phyloP scores from a whole-genome alignment of 805 yeast species.

The Metschnikowia lachancei region DNA sequence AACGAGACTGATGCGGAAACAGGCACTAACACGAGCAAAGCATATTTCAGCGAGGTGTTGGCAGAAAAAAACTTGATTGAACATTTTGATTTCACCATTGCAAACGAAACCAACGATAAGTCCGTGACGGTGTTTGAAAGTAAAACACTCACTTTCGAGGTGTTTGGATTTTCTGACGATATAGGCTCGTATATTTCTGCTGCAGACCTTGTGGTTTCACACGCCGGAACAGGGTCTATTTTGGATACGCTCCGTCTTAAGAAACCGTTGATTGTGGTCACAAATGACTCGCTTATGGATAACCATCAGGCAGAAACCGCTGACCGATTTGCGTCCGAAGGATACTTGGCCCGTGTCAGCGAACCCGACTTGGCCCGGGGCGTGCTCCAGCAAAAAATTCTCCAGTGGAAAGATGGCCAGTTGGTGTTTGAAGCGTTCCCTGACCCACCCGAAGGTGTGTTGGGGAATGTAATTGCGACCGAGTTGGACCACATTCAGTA shows the following conservation, averaged over 20 bases:
- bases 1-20: slow-evolving; percentile 26
- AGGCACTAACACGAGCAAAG: slow-evolving; percentile 24
- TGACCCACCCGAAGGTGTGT: slow-evolving; percentile 12
- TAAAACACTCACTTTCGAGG: slow-evolving; percentile 17
- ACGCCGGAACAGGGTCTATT: slow-evolving; percentile 91
- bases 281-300: slow-evolving; percentile 61
- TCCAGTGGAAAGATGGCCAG: slow-evolving; percentile 9
- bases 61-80: slow-evolving; percentile 12
- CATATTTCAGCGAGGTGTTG: slow-evolving; percentile 22
- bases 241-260: slow-evolving; percentile 63
- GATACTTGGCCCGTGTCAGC: slow-evolving; percentile 10
- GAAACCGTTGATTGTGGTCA: slow-evolving; percentile 65
- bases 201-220: slow-evolving; percentile 71
- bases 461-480: slow-evolving; percentile 10
- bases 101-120: slow-evolving; percentile 20
- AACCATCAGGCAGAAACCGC: slow-evolving; percentile 21
- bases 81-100: slow-evolving; percentile 13
- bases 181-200: slow-evolving; percentile 36
- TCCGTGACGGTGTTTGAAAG: slow-evolving; percentile 12
- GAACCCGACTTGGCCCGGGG: slow-evolving; percentile 11
- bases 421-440: slow-evolving; percentile 11
- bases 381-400: slow-evolving; percentile 7
- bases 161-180: slow-evolving; percentile 30
- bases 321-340: slow-evolving; percentile 13
- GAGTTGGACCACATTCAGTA: slow-evolving; percentile 5